Conservation (phyloP, 2,329 filamentous ascomycete species). For the Aspergillus felis region DNA sequence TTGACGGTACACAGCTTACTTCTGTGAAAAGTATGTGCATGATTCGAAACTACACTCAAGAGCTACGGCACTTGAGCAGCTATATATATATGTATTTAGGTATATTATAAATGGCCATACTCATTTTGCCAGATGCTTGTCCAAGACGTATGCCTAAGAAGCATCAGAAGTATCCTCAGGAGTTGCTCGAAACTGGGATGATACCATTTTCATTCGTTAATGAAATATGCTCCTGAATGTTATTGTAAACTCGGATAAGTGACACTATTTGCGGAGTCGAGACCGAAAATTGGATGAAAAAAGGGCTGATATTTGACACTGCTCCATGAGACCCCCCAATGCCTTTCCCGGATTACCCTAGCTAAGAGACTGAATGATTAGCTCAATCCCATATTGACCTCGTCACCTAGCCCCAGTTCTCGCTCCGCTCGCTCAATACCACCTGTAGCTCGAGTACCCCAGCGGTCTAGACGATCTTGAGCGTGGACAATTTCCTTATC, state of each 20-base stretch:
- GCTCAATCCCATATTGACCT: constrained; percentile 78
- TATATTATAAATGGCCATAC: not conserved
- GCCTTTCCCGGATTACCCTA: not conserved
- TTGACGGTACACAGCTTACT: not conserved
- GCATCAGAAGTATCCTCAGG: too few relatives aligned
- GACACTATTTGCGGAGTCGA: not conserved
- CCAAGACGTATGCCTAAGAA: not conserved
- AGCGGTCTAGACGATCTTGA: constrained; percentile 50
- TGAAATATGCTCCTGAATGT: not conserved
- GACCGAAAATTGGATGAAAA: not conserved
- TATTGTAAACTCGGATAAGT: not conserved
- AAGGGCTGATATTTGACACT: not conserved
- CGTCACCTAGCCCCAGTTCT: constrained; percentile 77
- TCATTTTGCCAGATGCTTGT: not conserved
- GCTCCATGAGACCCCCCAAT: not conserved
- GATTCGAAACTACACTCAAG: not conserved
- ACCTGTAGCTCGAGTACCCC: constrained; percentile 52
- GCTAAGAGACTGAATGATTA: constrained; percentile 35
- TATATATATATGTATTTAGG: not conserved
- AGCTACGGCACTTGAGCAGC: not conserved
- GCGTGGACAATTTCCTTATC: constrained; percentile 36
- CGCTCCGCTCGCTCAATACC: constrained; percentile 48
- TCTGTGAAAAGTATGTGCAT: not conserved
- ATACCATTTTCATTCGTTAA: not conserved
- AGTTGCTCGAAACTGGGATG: too few relatives aligned